phyloP scores from a whole-genome alignment of 805 yeast genomes.

The Ogataea minuta region DNA sequence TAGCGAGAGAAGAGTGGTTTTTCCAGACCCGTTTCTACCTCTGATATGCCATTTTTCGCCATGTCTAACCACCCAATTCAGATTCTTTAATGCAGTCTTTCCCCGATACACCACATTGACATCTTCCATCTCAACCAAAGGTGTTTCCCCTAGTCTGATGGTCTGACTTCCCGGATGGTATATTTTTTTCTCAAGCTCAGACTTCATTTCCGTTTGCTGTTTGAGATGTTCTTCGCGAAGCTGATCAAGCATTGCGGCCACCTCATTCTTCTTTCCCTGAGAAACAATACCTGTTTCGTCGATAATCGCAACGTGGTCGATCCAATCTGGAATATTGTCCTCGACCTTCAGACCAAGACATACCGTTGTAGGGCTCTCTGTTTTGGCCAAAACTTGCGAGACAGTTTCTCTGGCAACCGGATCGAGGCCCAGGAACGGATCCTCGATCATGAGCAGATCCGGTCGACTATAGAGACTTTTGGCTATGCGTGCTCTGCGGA shows the following conservation, averaged over 20 bases:
- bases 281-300: conserved; percentile 50
- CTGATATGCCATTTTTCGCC: conserved; percentile 88
- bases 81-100: conserved; percentile 52
- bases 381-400: conserved; percentile 45
- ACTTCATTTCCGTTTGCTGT: conserved; percentile 21
- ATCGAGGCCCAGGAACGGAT: conserved; percentile 90
- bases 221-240: conserved; percentile 24
- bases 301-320: conserved; percentile 66
- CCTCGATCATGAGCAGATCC: conserved; percentile 70
- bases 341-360: conserved; percentile 76
- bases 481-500: conserved; percentile 86
- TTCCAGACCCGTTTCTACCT: conserved; percentile 92
- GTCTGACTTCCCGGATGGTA: conserved; percentile 7
- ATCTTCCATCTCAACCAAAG: conserved; percentile 51
- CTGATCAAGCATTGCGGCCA: conserved; percentile 23
- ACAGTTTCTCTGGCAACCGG: conserved; percentile 65
- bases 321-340: conserved; percentile 78
- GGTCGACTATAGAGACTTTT: conserved; percentile 67
- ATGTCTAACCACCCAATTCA: conserved; percentile 61
- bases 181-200: conserved; percentile 10
- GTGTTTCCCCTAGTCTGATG: conserved; percentile 1
- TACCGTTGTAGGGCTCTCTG: conserved; percentile 45
- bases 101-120: conserved; percentile 69
- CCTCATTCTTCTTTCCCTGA: conserved; percentile 44
- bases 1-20: conserved; percentile 80